Conservation (phyloP, 768 basidiomycete genomes). For the Mycena alexandri region DNA sequence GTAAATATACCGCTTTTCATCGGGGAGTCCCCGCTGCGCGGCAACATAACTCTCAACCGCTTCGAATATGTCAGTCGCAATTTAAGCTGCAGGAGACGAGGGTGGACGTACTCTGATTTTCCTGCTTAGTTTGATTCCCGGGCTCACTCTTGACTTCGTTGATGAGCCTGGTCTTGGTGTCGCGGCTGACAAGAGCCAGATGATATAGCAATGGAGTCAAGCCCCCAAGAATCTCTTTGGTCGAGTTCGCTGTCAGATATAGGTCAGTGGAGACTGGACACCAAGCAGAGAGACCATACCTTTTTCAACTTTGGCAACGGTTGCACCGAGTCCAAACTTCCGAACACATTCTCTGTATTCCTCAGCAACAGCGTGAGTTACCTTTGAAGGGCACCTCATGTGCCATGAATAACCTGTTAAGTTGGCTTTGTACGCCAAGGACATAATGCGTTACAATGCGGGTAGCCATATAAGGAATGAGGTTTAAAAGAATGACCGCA, state of each 20-base stretch:
- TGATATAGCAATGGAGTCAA: constrained; percentile 24
- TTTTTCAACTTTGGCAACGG: constrained; percentile 27
- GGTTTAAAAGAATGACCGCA: no score
- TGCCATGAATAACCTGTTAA: no score
- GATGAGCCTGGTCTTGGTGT: constrained; percentile 20
- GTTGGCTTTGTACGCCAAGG: no score
- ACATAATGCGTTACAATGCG: no score
- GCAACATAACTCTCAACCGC: constrained; percentile 15
- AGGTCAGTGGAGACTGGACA: not conserved
- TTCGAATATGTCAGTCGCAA: not conserved
- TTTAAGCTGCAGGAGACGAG: not conserved
- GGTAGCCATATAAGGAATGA: no score
- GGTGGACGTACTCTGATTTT: constrained; percentile 16
- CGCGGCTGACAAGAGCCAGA: constrained; percentile 16
- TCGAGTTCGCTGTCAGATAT: constrained; percentile 15
- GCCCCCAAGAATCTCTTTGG: constrained; percentile 21
- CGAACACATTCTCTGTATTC: constrained; percentile 22
- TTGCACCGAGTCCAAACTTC: constrained; percentile 15
- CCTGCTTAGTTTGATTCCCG: constrained; percentile 18
- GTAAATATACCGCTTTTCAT: constrained; percentile 15
- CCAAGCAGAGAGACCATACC: constrained; percentile 7
- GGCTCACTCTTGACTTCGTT: constrained; percentile 24
- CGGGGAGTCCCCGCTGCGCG: not conserved
- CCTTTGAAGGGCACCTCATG: no score
- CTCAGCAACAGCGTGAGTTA: constrained; percentile 6